Base-by-base conservation (phyloP, 1,284 basidiomycete species). In the Lignosus rhinocerotis region DNA sequence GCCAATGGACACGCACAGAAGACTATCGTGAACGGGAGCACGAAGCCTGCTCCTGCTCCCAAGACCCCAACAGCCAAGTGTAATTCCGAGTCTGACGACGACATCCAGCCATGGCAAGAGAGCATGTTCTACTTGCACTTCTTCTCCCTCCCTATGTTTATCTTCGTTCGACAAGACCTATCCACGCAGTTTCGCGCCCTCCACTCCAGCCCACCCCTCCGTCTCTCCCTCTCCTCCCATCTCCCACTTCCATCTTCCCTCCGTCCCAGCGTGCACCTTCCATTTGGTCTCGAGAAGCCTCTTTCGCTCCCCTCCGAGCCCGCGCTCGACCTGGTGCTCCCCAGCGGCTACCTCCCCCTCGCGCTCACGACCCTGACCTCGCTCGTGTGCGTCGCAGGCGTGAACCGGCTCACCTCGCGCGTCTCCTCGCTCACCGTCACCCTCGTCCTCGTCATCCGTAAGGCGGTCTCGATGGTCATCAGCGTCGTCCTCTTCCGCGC, bases 51-150 rank as follows among this genome's bases (percentile, higher is more conserved):
- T n/a, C 36, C 36, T 3, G 9, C 36, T 10, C 36, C 9, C 36
- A 11, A 9, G 21, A 19, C 25, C 6, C 11, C 31, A 34, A 21
- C 21, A 25, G 3, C 11, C 32, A n/a, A 10, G n/a, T 46, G 31
- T 45, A 12, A 25, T 5, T 19, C 51, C 17, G 32, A 46, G 31
- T 12, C 25, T 9, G 21, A 34, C 45, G 60, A 44, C 39, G 56
- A 56, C 31, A 61, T 67, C 9, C 69, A 69, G 54, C 70, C 81
- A 64, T 98, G 95, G 95, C 85, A 90, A 68, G 95, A 98, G 75
- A 88, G 85, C 33, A 86, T 98, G 80, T 98, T 97, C 76, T 98
- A 95, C 72, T 78, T 91, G 21, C 89, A 92, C 72, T 85, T 86
- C 68, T 80, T 92, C 53, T 83, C 84, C 6, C 78, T 93, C 12